Evolutionary conservation across 176 grass and related monocot species (phyloP).

Genomic region (Aegilops speltoides): DNA sequence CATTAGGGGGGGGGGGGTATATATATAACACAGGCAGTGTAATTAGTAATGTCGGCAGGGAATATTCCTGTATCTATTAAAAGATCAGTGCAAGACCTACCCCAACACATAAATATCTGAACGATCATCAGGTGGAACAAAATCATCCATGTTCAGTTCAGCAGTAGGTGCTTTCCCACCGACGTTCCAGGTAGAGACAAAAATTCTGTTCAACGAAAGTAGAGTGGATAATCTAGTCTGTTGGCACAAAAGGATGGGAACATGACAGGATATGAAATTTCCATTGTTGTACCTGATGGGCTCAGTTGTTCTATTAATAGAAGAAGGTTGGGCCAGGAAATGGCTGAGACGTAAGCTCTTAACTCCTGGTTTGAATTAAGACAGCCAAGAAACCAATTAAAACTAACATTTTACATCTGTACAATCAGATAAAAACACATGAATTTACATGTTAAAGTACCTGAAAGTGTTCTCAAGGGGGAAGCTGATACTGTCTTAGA

Average conservation of each 20-base stretch:
- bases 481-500: constrained; percentile 49
- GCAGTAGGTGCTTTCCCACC: constrained; percentile 80
- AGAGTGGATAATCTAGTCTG: not conserved
- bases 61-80: not conserved
- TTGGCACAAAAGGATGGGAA: constrained; percentile 4
- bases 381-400: not conserved
- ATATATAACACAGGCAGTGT: not conserved
- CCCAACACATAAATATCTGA: constrained; percentile 95
- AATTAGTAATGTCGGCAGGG: not conserved
- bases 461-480: constrained; percentile 58
- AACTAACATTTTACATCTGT: not conserved
- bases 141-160: constrained; percentile 68
- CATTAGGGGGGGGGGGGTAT: no score
- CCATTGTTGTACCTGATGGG: constrained; percentile 50
- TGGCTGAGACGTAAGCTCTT: constrained; percentile 52
- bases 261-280: not conserved
- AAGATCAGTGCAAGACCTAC: constrained; percentile 34
- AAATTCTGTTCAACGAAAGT: constrained; percentile 55
- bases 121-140: constrained; percentile 67
- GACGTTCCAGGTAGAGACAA: constrained; percentile 95
- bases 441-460: constrained; percentile 22
- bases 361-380: constrained; percentile 45
- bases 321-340: constrained; percentile 47
- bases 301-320: constrained; percentile 54
- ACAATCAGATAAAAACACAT: not conserved